Base-by-base conservation (phyloP, 164 flowering plant species). In the Nymphaea thermarum region DNA sequence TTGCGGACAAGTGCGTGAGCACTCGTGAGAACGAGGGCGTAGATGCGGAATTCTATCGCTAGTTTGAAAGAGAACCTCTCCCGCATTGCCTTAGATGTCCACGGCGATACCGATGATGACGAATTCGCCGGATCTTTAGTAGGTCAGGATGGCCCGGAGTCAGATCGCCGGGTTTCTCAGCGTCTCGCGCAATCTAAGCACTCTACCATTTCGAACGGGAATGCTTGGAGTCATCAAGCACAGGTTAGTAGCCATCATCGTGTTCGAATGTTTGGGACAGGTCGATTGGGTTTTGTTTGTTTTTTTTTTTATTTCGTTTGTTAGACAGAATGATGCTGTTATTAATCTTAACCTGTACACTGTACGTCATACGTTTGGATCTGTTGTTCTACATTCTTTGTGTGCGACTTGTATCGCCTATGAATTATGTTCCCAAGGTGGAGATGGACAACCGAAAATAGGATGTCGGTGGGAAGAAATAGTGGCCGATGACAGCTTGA, bases 11-110 rank as follows among this genome's bases (percentile, higher is more conserved):
- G 14, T 51, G 15, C 14, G 12, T 51, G 14, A 51, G 8, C 57
- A 25, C 36, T 25, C 36, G 36, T 25, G 36, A 25, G 66, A 65
- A 65, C 8, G 72, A 3, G 57, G 57, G 57, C 14, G 57, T 51
- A 51, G 14, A 76, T 79, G 81, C 66, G 79, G 77, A 74, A 53
- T 53, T 61, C 78, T 43, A 74, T 79, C 2, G 96, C 89, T 4
- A 87, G 84, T 81, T 77, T 85, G 78, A 95, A 90, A 71, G 98
- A 90, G 68, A 95, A 84, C 74, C 78, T 95, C 64, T 81, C 87
- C 67, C 92, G 86, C 80, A 87, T 95, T 66, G 94, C 90, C 0
- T 86, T 83, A 25, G 99, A 88, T 47, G 98, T 95, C 25, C 94
- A 91, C 67, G 88, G 82, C 16, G 89, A 79, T 1, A 86, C 80